Base-by-base conservation (phyloP, 139 green algal genomes). In the Asterochloris erici region DNA sequence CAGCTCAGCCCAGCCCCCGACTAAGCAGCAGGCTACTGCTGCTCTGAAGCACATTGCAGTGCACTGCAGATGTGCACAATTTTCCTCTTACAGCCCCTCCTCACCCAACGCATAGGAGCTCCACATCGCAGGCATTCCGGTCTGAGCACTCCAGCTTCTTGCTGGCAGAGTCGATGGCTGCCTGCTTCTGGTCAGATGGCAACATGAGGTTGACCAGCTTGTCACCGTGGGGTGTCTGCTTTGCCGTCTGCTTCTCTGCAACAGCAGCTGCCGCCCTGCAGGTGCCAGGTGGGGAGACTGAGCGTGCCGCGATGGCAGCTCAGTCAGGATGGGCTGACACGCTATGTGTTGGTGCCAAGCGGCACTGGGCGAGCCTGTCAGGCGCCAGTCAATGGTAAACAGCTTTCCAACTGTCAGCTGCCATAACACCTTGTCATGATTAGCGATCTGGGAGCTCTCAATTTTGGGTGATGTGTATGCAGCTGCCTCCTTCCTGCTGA, bases 71-170 rank as follows among this genome's bases (percentile, higher is more conserved):
- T 73, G 66, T 24, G 66, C 66, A 73, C 23, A 60, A 6, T 54
- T 6, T 10, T 6, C 38, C 38, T 54, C 38, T 54, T 6, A 54
- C 38, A 54, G 38, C 4, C 38, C 38, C 38, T 54, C 28, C 86
- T 54, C 77, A 92, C 89, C 94, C 95, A 38, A 97, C 91, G 12
- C 81, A 79, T 12, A 98, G 90, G 70, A 98, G 94, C 91, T 98
- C 95, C 24, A 98, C 92, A 73, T 98, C 95, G 86, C 95, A 98
- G 9, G 95, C 95, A 82, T 97, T 95, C 28, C 95, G 88, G 79
- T 98, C 94, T 61, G 83, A 93, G 60, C 93, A 93, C 86, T 97
- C 93, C 16, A 98, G 79, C 69, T 84, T 90, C 79, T 94, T 89
- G 82, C 84, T 93, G 89, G 88, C 93, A 54, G 68, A 74, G 17